A percentile compares a stretch with the other conserved stretches of the same genome.
phyloP scores from a whole-genome alignment of 164 flowering plant species.

The Buxus sempervirens region DNA sequence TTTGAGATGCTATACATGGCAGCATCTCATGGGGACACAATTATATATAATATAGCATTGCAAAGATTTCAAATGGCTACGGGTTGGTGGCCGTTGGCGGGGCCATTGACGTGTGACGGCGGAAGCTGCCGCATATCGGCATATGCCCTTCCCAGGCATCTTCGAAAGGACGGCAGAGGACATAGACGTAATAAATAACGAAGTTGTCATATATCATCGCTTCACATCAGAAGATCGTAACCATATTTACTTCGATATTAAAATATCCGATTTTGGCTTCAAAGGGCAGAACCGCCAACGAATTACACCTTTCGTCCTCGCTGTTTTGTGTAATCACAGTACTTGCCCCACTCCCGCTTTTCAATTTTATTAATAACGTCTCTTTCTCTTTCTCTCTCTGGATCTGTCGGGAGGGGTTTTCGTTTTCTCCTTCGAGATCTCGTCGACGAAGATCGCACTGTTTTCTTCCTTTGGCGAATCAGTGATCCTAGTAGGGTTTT shows the following conservation, averaged over 20 bases:
- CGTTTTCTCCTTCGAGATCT: background rate
- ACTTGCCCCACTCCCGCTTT: background rate
- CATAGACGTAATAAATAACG: slow-evolving; percentile 3
- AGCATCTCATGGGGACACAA: too few relatives aligned
- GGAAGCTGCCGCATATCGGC: background rate
- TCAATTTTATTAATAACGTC: background rate
- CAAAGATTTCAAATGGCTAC: too few relatives aligned
- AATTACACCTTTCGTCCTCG: slow-evolving; percentile 16
- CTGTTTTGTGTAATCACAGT: slow-evolving; percentile 10
- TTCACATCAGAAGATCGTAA: too few relatives aligned
- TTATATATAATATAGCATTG: too few relatives aligned
- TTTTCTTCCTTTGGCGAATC: background rate
- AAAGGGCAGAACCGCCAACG: slow-evolving; percentile 20
- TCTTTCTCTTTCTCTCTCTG: background rate
- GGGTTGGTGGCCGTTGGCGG: too few relatives aligned
- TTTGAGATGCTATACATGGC: too few relatives aligned
- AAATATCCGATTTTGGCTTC: background rate
- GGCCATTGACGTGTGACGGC: too few relatives aligned
- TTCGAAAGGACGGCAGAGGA: background rate
- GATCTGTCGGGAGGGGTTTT: too few relatives aligned
- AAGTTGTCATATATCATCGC: too few relatives aligned
- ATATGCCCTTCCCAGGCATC: background rate
- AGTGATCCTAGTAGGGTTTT: background rate
- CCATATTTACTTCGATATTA: too few relatives aligned
- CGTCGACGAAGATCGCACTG: slow-evolving; percentile 9